Evolutionary conservation across 2,329 filamentous ascomycete genomes (phyloP).

Genomic region (Curvularia verruculosa): DNA sequence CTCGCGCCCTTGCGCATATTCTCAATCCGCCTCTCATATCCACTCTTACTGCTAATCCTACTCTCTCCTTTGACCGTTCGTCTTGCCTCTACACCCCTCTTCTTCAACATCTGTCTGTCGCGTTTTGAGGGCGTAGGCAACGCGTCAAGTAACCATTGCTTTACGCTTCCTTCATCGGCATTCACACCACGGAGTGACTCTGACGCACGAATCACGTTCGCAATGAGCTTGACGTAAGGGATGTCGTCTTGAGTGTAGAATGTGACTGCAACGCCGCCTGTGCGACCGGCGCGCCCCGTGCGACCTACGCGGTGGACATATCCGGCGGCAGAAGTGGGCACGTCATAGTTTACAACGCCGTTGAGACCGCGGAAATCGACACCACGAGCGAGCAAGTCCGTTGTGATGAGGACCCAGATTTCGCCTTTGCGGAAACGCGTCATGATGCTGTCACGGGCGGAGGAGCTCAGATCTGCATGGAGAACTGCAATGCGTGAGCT

Average conservation of each 20-base stretch:
- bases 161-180: conserved; percentile 56
- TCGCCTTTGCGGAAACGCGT: conserved; percentile 87
- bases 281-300: conserved; percentile 84
- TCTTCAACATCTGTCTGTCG: conserved; percentile 81
- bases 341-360: conserved; percentile 96
- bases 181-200: conserved; percentile 67
- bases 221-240: conserved; percentile 85
- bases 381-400: conserved; percentile 87
- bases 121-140: conserved; percentile 84
- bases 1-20: conserved; percentile 66
- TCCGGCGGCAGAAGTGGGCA: conserved; percentile 84
- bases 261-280: conserved; percentile 88
- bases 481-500: conserved; percentile 84
- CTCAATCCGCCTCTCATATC: conserved; percentile 72
- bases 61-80: conserved; percentile 50
- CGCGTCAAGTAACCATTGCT: conserved; percentile 80
- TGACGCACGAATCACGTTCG: conserved; percentile 86
- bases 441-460: conserved; percentile 79
- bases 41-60: conserved; percentile 83
- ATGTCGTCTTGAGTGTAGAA: conserved; percentile 97
- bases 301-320: conserved; percentile 95
- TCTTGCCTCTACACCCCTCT: conserved; percentile 78
- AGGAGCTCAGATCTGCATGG: conserved; percentile 82
- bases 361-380: conserved; percentile 96
- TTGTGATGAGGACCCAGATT: conserved; percentile 96